Evolutionary conservation across 2,329 filamentous ascomycete species (phyloP), one percentile per base, ranked within the genome.

Genomic region (Calonectria honghensis): DNA sequence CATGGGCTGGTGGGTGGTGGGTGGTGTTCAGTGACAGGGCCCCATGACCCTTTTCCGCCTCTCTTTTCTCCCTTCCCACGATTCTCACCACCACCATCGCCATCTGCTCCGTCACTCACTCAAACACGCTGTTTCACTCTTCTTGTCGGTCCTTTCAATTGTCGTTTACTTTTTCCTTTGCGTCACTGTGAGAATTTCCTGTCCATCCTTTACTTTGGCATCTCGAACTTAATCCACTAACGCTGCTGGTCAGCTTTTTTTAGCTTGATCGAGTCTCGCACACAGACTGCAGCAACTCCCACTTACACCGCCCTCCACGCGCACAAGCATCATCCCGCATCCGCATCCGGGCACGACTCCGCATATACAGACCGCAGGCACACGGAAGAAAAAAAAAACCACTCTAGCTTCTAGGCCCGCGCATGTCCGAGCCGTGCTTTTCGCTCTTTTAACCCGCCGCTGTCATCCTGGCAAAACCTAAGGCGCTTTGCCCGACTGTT

Each of bases 251-350:
- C 69, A 57, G 73, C 75, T 59, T 76, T 72, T 72, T 73, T 70
- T 73, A 77, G 68, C 57, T 50, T 61, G 54, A 27, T 72, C 72
- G 37, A 71, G 73, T 70, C 74, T 65, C 59, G 66, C 52, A 52
- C 73, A 37, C 66, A 70, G 77, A 72, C 77, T 78, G 73, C 77
- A 76, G 70, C 73, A 75, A 72, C 73, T 81, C 70, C 79, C 74
- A 81, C 79, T 80, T 80, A 80, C 79, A 81, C 79, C 79, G 79
- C 79, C 78, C 79, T 70, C 70, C 77, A 76, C 77, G 70, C 75
- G 73, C 78, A 79, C 75, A 78, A 76, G 77, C 79, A 81, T 76
- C 79, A 80, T 78, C 70, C 72, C 72, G 67, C 73, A 73, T 64
- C 70, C 67, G 39, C 59, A 61, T 73, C 57, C 51, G 66, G 64